These are phyloP conservation scores for Pterula multifida DNA, from an alignment of 1,284 basidiomycete species.

Conservation along the genomic window DNA sequence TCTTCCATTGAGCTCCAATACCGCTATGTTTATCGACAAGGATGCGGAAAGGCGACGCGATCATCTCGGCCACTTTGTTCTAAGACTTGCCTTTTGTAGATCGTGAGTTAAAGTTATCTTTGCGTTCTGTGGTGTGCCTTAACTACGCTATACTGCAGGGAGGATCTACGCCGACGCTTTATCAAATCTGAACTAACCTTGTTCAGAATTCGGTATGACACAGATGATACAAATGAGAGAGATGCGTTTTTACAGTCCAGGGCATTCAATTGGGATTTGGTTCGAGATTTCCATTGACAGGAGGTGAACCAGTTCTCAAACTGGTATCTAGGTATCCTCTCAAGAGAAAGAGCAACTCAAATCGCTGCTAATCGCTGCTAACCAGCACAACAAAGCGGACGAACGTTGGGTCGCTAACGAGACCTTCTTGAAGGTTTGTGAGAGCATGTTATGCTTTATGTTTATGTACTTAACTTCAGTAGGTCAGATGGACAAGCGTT, in stretches of 20 bases:
- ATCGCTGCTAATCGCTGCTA: conserved; percentile 39
- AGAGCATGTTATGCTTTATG: conserved; percentile 4
- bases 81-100: conserved; percentile 90
- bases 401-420: background rate
- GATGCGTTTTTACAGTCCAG: conserved; percentile 65
- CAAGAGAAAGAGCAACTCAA: conserved; percentile 48
- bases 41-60: conserved; percentile 74
- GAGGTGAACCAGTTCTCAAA: background rate
- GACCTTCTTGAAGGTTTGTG: conserved; percentile 5
- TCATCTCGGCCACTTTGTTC: conserved; percentile 89
- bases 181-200: conserved; percentile 82
- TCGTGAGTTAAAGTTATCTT: conserved; percentile 52
- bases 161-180: conserved; percentile 85
- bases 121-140: background rate
- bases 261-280: conserved; percentile 70
- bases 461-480: background rate
- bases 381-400: conserved; percentile 15
- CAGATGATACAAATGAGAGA: conserved; percentile 51
- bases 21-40: conserved; percentile 32
- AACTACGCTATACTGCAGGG: conserved; percentile 33
- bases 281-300: conserved; percentile 20
- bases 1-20: conserved; percentile 58
- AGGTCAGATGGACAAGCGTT: conserved; percentile 82
- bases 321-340: conserved; percentile 30
- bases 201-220: conserved; percentile 79